Percentiles rank a stretch among this genome's conserved stretches.
Conservation (phyloP, 1,284 basidiomycete genomes). For the Polyporus tsugae region DNA sequence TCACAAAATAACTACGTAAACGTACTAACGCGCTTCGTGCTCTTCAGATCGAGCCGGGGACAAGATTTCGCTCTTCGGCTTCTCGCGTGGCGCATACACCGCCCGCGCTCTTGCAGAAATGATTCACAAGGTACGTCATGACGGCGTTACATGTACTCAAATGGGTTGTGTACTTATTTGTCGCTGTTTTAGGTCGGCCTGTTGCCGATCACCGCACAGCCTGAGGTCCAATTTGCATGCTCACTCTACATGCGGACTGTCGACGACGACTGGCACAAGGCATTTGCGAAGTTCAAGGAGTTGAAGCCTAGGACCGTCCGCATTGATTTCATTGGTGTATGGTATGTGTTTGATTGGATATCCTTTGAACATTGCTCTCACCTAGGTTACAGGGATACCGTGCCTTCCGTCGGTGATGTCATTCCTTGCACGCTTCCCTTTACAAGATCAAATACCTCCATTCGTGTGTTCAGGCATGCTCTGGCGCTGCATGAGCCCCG, state of each 20-base stretch:
- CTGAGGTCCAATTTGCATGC: slow-evolving; percentile 53
- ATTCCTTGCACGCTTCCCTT: slow-evolving; percentile 58
- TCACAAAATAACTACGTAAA: no score
- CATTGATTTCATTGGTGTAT: slow-evolving; percentile 62
- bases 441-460: slow-evolving; percentile 62
- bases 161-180: no score
- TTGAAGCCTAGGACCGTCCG: slow-evolving; percentile 45
- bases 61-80: slow-evolving; percentile 65
- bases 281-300: slow-evolving; percentile 48
- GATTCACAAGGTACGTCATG: slow-evolving; percentile 51
- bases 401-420: slow-evolving; percentile 52
- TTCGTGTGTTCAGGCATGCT: slow-evolving; percentile 72
- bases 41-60: slow-evolving; percentile 51
- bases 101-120: slow-evolving; percentile 59
- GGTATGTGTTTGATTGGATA: slow-evolving; percentile 41
- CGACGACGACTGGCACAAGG: slow-evolving; percentile 42
- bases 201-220: slow-evolving; percentile 48
- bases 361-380: not conserved
- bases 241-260: slow-evolving; percentile 48
- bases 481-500: slow-evolving; percentile 73
- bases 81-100: slow-evolving; percentile 73
- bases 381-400: slow-evolving; percentile 49
- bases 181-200: slow-evolving; percentile 52
- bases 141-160: no score
- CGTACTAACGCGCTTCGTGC: no score